These are phyloP conservation scores for Trichopus zeylanicus DNA, from an alignment of 116 monocot species.

Conservation along the genomic window DNA sequence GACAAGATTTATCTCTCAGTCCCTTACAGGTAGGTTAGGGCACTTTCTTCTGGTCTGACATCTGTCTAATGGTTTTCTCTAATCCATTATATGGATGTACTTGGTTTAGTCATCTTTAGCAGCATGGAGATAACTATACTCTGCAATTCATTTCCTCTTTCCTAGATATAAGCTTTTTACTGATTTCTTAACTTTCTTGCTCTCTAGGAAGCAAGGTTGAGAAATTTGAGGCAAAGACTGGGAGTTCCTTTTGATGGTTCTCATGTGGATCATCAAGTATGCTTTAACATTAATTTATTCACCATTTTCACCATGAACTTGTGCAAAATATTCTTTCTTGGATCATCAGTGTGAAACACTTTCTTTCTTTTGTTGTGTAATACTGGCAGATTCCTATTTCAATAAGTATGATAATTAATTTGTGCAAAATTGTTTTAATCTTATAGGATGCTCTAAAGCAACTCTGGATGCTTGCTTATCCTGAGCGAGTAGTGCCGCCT, in stretches of 20 bases:
- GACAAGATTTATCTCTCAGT: slow-evolving; percentile 14
- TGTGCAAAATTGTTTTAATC: not conserved
- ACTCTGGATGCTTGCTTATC: slow-evolving; percentile 85
- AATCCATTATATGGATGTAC: too few species aligned
- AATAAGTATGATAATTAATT: not conserved
- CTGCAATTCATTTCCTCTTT: not conserved
- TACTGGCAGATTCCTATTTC: not conserved
- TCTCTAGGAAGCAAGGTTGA: slow-evolving; percentile 74
- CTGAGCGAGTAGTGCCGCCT: slow-evolving; percentile 62
- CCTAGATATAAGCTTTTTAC: not conserved
- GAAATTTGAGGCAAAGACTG: slow-evolving; percentile 48
- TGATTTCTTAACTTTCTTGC: not conserved
- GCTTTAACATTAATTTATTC: not conserved
- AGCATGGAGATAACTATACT: not conserved
- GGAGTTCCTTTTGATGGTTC: slow-evolving; percentile 70
- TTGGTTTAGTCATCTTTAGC: too few species aligned
- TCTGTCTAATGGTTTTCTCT: too few species aligned
- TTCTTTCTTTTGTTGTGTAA: too few species aligned
- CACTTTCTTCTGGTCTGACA: not conserved
- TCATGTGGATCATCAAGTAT: slow-evolving; percentile 75
- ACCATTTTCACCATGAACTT: not conserved
- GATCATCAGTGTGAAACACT: too few species aligned
- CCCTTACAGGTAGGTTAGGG: slow-evolving; percentile 61
- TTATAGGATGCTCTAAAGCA: slow-evolving; percentile 79
- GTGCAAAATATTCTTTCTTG: not conserved